These are phyloP conservation scores for Hirsutella minnesotensis DNA, from an alignment of 2,329 filamentous ascomycete genomes.

Conservation along the genomic window DNA sequence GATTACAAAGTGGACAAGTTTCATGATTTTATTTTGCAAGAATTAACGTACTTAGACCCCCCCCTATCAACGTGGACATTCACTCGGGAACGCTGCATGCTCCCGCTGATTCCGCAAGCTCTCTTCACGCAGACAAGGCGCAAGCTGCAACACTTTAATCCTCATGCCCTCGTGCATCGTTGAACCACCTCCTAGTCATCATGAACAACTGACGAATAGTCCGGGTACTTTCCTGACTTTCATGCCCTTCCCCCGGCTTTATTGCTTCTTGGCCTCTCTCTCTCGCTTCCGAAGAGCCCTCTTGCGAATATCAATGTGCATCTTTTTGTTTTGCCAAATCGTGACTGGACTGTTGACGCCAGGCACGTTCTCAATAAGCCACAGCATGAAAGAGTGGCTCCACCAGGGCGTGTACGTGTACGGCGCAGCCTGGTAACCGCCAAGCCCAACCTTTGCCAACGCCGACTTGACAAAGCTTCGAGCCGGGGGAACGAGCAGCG, in stretches of 20 bases:
- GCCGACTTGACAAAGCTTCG: conserved; percentile 70
- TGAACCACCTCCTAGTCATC: no score
- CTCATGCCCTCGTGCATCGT: no score
- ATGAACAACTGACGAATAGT: no score
- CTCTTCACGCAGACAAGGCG: no score
- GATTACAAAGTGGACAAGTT: no score
- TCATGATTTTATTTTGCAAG: no score
- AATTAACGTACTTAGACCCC: no score
- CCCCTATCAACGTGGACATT: no score
- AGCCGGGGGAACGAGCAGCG: conserved; percentile 66
- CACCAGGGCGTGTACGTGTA: conserved; percentile 88
- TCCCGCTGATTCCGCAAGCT: no score
- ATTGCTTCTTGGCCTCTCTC: conserved; percentile 63
- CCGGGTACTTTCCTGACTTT: no score
- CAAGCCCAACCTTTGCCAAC: conserved; percentile 70
- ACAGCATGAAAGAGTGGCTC: conserved; percentile 83
- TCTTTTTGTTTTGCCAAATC: conserved; percentile 43
- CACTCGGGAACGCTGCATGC: no score
- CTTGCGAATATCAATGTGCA: conserved; percentile 75
- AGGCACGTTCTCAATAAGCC: conserved; percentile 54
- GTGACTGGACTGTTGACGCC: conserved; percentile 35
- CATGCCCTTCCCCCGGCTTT: conserved; percentile 1
- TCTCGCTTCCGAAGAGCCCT: conserved; percentile 76
- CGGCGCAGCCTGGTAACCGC: conserved; percentile 65
- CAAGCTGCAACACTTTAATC: no score